Evolutionary conservation across 192 early-diverging fungal species (phyloP).

Genomic region (Umbelopsis vinacea): DNA sequence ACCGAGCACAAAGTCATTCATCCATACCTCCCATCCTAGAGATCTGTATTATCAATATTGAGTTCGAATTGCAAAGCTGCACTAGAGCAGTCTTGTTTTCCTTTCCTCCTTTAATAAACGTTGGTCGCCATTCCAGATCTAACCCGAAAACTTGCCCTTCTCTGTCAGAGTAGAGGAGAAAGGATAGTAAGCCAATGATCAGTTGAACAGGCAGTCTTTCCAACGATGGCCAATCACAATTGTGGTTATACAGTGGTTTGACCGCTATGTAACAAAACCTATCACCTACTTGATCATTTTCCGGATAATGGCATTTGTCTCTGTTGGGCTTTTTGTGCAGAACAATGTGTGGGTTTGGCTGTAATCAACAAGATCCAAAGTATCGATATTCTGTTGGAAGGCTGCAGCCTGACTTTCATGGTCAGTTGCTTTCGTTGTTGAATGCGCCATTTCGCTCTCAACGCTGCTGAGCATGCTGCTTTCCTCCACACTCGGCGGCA

Average conservation of each 20-base stretch:
- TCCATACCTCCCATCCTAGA: slow-evolving; percentile 27
- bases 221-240: too few relatives aligned
- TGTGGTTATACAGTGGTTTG: too few relatives aligned
- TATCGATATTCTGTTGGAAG: neutral
- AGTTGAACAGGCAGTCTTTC: too few relatives aligned
- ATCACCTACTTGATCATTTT: neutral
- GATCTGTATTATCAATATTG: slow-evolving; percentile 32
- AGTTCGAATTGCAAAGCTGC: slow-evolving; percentile 29
- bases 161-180: neutral
- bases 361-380: neutral
- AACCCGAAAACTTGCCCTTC: slow-evolving; percentile 31
- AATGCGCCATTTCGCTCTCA: too few relatives aligned
- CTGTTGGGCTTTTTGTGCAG: neutral
- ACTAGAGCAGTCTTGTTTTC: slow-evolving; percentile 37
- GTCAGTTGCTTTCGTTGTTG: too few relatives aligned
- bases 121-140: slow-evolving; percentile 41
- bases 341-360: neutral
- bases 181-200: too few relatives aligned
- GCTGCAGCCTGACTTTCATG: too few relatives aligned
- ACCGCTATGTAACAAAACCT: too few relatives aligned
- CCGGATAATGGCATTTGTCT: slow-evolving; percentile 2
- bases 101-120: slow-evolving; percentile 25
- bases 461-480: too few relatives aligned
- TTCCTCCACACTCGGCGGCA: too few relatives aligned
- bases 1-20: too few relatives aligned